Base-by-base conservation (phyloP, 73 alveolate species). In the Paramecium caudatum region DNA sequence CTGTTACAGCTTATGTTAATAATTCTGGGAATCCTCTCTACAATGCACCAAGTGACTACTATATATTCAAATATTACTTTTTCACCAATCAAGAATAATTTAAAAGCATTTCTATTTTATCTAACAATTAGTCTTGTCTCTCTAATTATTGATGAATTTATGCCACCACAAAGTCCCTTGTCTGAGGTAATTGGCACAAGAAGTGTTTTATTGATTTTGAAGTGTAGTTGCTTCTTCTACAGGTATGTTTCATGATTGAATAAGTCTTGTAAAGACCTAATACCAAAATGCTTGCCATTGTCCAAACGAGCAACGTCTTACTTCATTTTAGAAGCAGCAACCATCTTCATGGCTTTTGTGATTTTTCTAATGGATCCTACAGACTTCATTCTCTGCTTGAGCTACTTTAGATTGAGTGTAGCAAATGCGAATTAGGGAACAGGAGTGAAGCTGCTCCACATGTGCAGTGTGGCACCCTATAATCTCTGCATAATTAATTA, bases 301-400 rank as follows among this genome's bases (percentile, higher is more conserved):
- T 90, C 95, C 48, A 96, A 94, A 84, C 97, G 93, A 9, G 74
- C 46, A 15, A 94, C 90, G 27, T 96, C 98, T 33, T 91, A 93
- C 65, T 94, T 94, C 98, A 96, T 95, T 49, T 96, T 96, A 30
- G 97, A 61, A 17, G 99, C 97, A 25, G 99, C 99, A 92, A 96
- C 96, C 99, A 96, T 96, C 95, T 96, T 96, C 99, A 96, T 96
- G 83, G 99, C 97, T 90, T 96, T 96, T 65, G 99, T 96, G 94
- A 96, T 96, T 95, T 96, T 96, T 82, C 93, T 96, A 70, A 96
- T 96, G 45, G 96, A 87, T 50, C 63, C 78, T 33, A 96, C 98
- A 27, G 99, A 94, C 94, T 94, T 93, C 96, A 95, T 94, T 83
- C 99, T 91, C 91, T 82, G 39, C 83, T 91, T 91, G 65, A 96